phyloP scores from a whole-genome alignment of 805 yeast genomes.

The Candida andamanensis region DNA sequence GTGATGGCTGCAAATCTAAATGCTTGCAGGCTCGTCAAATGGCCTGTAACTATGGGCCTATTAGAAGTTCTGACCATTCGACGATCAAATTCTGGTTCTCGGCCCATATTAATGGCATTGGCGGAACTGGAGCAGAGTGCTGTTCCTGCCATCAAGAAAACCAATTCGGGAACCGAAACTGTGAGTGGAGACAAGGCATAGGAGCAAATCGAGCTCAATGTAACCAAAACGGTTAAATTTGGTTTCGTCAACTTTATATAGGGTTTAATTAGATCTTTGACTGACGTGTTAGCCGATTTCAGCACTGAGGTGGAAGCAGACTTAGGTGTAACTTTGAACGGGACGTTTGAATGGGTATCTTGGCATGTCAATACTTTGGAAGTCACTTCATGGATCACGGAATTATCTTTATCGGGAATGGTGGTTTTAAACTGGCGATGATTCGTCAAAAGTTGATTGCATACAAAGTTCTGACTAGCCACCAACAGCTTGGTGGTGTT shows the following conservation, averaged over 20 bases:
- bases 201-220: slow-evolving; percentile 86
- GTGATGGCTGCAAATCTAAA: slow-evolving; percentile 70
- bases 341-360: slow-evolving; percentile 40
- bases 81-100: slow-evolving; percentile 87
- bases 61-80: slow-evolving; percentile 83
- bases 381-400: slow-evolving; percentile 36
- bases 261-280: slow-evolving; percentile 46
- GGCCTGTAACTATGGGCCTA: slow-evolving; percentile 87
- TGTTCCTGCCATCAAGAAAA: slow-evolving; percentile 78
- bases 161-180: slow-evolving; percentile 64
- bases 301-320: no score
- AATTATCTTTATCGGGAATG: slow-evolving; percentile 3
- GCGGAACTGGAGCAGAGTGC: slow-evolving; percentile 89
- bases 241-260: slow-evolving; percentile 89
- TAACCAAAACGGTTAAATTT: slow-evolving; percentile 77
- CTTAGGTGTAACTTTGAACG: slow-evolving; percentile 54
- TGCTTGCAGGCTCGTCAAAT: slow-evolving; percentile 71
- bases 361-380: slow-evolving; percentile 43
- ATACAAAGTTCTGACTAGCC: slow-evolving; percentile 30
- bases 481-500: slow-evolving; percentile 27
- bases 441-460: slow-evolving; percentile 21
- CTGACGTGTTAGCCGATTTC: slow-evolving; percentile 9
- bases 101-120: slow-evolving; percentile 93
- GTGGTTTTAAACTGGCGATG: slow-evolving; percentile 4
- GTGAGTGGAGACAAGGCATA: slow-evolving; percentile 88